Evolutionary conservation across 1,284 basidiomycete species (phyloP), one percentile per base, ranked within the genome.

Genomic region (Ustilago esculenta): DNA sequence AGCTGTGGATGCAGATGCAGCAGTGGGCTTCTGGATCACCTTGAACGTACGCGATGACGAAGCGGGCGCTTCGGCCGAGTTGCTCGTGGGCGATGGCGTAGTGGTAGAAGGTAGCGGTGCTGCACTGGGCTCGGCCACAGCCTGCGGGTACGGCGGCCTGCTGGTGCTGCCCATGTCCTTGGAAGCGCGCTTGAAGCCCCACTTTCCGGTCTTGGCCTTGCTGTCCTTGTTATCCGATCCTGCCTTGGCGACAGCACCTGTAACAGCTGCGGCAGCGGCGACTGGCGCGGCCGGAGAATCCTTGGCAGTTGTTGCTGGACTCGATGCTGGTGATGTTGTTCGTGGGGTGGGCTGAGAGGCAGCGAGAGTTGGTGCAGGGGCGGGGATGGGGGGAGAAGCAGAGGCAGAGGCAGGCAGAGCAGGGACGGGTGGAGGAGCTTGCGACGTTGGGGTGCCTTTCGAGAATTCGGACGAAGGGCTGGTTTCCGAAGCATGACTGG

Each of bases 131-230:
- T 50, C 61, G 34, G 63, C 50, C 15, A 66, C 47, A 4, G 63
- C 57, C 17, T 51, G 55, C n/a, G 61, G 61, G 41, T 65, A 65
- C 8, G 61, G 61, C 15, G 43, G 55, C 55, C 58, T 65, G 50
- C 30, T 57, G 14, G 45, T 37, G 49, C 11, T 37, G 23, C 36
- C 20, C 41, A 37, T 27, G 39, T 70, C 60, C 48, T 70, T 59
- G 36, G 67, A 65, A 15, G 49, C 42, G 25, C 67, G 61, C 50
- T 65, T 70, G 53, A 65, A 70, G 29, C 61, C 67, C 67, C 67
- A 70, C 42, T 61, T 70, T 40, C 45, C 53, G 3, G 51, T 33
- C 57, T 65, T 69, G 44, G 44, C 34, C 51, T 63, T 63, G 54
- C 30, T 48, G 32, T 51, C 48, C 39, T 50, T 49, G 48, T 44